These are phyloP conservation scores for Sporothrix luriei DNA, from an alignment of 2,329 filamentous ascomycete species.

Conservation along the genomic window DNA sequence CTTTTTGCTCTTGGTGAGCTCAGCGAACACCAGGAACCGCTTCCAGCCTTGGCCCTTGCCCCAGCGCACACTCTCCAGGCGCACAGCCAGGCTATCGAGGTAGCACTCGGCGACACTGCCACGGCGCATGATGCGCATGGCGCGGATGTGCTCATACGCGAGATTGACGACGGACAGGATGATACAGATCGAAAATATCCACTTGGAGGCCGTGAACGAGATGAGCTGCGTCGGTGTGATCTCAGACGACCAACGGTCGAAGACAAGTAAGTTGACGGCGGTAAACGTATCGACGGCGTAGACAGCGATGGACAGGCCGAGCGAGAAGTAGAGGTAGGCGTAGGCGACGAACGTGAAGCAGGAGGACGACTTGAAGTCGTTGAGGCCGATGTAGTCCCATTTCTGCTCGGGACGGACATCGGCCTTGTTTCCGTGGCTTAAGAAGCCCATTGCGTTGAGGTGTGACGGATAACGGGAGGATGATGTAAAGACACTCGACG, in stretches of 20 bases:
- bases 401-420: conserved; percentile 80
- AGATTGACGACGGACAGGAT: conserved; percentile 86
- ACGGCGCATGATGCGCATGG: conserved; percentile 76
- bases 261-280: conserved; percentile 84
- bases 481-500: not conserved
- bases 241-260: conserved; percentile 84
- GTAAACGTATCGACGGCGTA: conserved; percentile 93
- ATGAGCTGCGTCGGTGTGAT: conserved; percentile 72
- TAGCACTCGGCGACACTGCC: conserved; percentile 91
- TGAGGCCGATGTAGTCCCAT: conserved; percentile 83
- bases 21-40: conserved; percentile 88
- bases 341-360: conserved; percentile 80
- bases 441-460: conserved; percentile 63
- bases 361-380: conserved; percentile 82
- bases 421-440: conserved; percentile 63
- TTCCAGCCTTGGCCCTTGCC: conserved; percentile 78
- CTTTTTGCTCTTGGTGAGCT: conserved; percentile 88
- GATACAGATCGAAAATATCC: conserved; percentile 94
- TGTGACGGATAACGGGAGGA: not conserved
- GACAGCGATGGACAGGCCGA: conserved; percentile 77
- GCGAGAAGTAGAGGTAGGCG: conserved; percentile 77
- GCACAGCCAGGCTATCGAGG: conserved; percentile 81
- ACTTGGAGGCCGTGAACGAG: conserved; percentile 77
- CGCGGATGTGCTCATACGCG: conserved; percentile 75
- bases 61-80: conserved; percentile 78